Conservation (phyloP, 768 basidiomycete genomes). For the Psilocybe sp. region DNA sequence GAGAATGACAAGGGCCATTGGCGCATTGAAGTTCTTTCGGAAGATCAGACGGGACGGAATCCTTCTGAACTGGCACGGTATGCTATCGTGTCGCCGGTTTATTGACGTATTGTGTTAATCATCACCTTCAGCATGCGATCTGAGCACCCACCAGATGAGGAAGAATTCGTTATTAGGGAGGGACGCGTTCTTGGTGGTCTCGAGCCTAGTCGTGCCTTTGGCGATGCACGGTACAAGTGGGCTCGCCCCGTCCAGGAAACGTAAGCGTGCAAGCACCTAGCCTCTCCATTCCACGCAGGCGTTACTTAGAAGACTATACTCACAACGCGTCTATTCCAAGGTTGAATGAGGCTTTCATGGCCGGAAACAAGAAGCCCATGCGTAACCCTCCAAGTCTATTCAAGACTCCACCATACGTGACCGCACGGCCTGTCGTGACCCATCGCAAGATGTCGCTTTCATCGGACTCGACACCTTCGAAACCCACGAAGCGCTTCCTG, state of each 20-base stretch:
- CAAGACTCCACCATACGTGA: slow-evolving; percentile 94
- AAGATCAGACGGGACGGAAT: slow-evolving; percentile 96
- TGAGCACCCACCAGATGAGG: slow-evolving; percentile 81
- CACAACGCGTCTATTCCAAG: slow-evolving; percentile 16
- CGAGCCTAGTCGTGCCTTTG: slow-evolving; percentile 85
- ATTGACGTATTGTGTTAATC: neutral
- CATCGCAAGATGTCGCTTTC: slow-evolving; percentile 67
- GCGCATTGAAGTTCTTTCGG: slow-evolving; percentile 90
- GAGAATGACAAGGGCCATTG: slow-evolving; percentile 68
- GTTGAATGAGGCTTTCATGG: slow-evolving; percentile 63
- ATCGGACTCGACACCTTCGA: slow-evolving; percentile 18
- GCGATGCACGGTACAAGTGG: slow-evolving; percentile 92
- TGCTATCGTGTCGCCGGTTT: slow-evolving; percentile 9
- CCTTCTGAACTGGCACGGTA: slow-evolving; percentile 81
- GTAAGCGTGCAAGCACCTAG: slow-evolving; percentile 35
- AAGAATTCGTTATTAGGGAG: slow-evolving; percentile 65
- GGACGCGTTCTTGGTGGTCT: slow-evolving; percentile 87
- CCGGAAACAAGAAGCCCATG: slow-evolving; percentile 56
- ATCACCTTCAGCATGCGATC: slow-evolving; percentile 56
- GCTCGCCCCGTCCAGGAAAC: slow-evolving; percentile 65
- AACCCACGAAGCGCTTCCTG: slow-evolving; percentile 62
- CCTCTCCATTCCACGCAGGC: neutral
- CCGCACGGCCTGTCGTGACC: slow-evolving; percentile 76
- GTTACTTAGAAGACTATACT: neutral
- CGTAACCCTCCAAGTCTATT: slow-evolving; percentile 59